Base-by-base conservation (phyloP, 2,329 filamentous ascomycete species). In the Raffaelea deltoideospora region DNA sequence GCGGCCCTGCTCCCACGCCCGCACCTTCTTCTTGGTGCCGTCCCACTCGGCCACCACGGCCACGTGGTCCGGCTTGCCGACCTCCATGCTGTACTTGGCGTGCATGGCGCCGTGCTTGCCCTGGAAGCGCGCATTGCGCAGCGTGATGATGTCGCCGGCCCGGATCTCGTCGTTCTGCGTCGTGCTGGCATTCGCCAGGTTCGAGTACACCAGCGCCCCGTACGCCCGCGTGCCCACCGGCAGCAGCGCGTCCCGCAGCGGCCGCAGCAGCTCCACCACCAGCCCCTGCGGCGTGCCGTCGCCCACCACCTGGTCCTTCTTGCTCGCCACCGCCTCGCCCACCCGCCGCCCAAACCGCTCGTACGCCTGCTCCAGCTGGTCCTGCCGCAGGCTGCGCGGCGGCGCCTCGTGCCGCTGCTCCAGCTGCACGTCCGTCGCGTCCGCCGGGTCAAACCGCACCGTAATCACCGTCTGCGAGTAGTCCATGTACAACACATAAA, bases 41-140 rank as follows among this genome's bases (percentile, higher is more conserved):
- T 98, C 90, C 90, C 90, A 98, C 55, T 98, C 90, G 10, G 85
- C 73, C 4, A 98, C 88, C 3, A 98, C 64, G 3, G 73, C 90
- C 0, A 96, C 88, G 50, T 98, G 90, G 44, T 88, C 84, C 4
- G 73, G 74, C 53, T 84, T 90, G 45, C 86, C 87, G 1, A 95
- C 83, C 47, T 98, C 90, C 36, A 75, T 64, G 34, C 69, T 78
- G 56, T 98, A 98, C 56, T 95, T 96, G 46, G 83, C 80, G 53
- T 96, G 87, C 81, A 98, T 87, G 5, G 86, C 72, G 1, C 90
- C 90, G 47, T 88, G 84, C 57, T 95, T 93, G 41, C 90, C 90
- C 57, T 95, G 85, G 61, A 98, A 95, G 46, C 78, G 82, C 28
- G 87, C 82, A 49, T 95, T 95, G 47, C 90, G 82, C 52, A 98